phyloP scores from a whole-genome alignment of 2,329 filamentous ascomycete species.

The Penicillium sp. region DNA sequence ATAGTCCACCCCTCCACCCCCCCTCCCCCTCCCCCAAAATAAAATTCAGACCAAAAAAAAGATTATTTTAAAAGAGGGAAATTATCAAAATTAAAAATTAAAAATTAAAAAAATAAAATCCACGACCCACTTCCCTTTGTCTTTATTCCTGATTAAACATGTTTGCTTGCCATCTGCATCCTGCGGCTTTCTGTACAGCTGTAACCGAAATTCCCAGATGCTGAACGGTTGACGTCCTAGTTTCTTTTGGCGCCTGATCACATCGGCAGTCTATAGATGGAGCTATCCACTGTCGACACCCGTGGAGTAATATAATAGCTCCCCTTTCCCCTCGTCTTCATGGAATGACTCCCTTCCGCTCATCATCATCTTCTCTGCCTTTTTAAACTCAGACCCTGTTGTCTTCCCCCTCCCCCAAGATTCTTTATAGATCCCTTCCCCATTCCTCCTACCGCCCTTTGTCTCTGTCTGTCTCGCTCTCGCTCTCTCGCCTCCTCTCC shows the following conservation, averaged over 20 bases:
- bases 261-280: slow-evolving; percentile 33
- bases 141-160: slow-evolving; percentile 36
- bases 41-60: slow-evolving; percentile 3
- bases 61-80: slow-evolving; percentile 17
- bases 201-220: slow-evolving; percentile 37
- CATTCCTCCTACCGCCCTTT: slow-evolving; percentile 24
- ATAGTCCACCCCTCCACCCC: slow-evolving; percentile 3
- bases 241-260: slow-evolving; percentile 37
- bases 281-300: slow-evolving; percentile 37
- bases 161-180: slow-evolving; percentile 41
- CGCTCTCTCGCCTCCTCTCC: not conserved
- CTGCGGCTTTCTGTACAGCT: slow-evolving; percentile 39
- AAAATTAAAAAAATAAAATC: slow-evolving; percentile 17
- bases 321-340: slow-evolving; percentile 31
- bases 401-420: slow-evolving; percentile 12
- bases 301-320: slow-evolving; percentile 29
- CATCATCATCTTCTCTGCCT: slow-evolving; percentile 14
- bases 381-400: slow-evolving; percentile 10
- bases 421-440: slow-evolving; percentile 30
- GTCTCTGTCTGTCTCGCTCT: not conserved
- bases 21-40: not conserved
- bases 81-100: slow-evolving; percentile 17
- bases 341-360: slow-evolving; percentile 20
- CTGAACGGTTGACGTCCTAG: slow-evolving; percentile 38
- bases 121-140: slow-evolving; percentile 12